Evolutionary conservation across 1,139 yeast genomes (phyloP).

Genomic region (Kodamaea suecica): DNA sequence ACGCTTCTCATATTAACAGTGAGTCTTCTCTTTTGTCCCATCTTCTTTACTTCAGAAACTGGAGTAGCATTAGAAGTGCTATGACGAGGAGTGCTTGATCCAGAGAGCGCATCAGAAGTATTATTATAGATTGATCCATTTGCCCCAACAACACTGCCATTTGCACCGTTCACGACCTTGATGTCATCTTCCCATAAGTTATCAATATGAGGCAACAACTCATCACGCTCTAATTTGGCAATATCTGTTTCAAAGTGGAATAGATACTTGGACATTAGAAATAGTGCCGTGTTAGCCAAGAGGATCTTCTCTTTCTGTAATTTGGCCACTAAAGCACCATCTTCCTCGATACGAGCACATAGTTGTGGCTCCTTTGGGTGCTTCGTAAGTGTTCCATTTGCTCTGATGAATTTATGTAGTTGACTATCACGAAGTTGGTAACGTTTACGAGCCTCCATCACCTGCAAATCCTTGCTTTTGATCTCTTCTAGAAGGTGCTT

Average conservation of each 20-base stretch:
- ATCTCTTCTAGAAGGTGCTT: constrained; percentile 79
- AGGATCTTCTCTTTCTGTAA: constrained; percentile 77
- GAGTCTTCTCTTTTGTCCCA: constrained; percentile 28
- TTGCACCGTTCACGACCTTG: background rate
- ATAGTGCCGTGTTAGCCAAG: constrained; percentile 80
- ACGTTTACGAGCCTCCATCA: constrained; percentile 65
- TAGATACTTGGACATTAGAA: constrained; percentile 71
- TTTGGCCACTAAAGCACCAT: constrained; percentile 55
- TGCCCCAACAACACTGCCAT: constrained; percentile 4
- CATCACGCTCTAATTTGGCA: constrained; percentile 73
- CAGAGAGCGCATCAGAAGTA: constrained; percentile 25
- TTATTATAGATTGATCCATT: constrained; percentile 16
- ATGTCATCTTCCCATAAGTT: constrained; percentile 16
- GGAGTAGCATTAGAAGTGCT: constrained; percentile 21
- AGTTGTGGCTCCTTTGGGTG: constrained; percentile 80
- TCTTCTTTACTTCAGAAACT: constrained; percentile 19
- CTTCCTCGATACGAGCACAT: constrained; percentile 65
- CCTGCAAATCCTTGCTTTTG: constrained; percentile 62
- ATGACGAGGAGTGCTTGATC: constrained; percentile 32
- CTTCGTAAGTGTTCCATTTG: constrained; percentile 77
- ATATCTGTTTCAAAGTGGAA: constrained; percentile 72
- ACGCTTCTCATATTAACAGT: constrained; percentile 17
- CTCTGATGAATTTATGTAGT: constrained; percentile 76
- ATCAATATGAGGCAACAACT: constrained; percentile 62
- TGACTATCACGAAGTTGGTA: constrained; percentile 72